Conservation (phyloP, 257 asterid genomes). For the Paraleonurus japonicus region DNA sequence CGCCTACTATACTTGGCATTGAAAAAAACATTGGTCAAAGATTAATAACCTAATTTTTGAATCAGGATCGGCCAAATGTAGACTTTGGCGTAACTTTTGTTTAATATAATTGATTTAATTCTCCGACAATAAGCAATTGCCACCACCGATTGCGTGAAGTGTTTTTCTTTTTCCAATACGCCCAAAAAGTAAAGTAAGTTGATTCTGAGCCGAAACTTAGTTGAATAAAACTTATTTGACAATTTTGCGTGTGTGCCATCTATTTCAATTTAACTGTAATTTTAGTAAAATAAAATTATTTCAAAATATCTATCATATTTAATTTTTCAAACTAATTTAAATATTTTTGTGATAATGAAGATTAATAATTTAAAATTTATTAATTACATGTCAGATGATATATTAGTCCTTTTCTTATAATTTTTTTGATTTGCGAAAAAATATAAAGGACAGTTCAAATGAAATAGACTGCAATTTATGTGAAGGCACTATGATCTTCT, state of each 20-base stretch:
- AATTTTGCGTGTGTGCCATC: not conserved
- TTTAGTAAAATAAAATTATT: too few species aligned
- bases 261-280: too few species aligned
- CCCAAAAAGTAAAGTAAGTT: not conserved
- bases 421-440: too few species aligned
- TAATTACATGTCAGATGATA: too few species aligned
- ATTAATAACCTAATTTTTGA: not conserved
- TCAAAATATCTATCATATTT: too few species aligned
- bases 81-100: not conserved
- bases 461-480: too few species aligned
- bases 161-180: not conserved
- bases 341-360: too few species aligned
- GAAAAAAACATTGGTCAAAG: not conserved
- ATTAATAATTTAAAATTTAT: too few species aligned
- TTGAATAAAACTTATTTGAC: slow-evolving; percentile 17
- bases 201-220: slow-evolving; percentile 16
- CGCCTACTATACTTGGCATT: not conserved
- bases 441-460: too few species aligned
- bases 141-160: slow-evolving; percentile 15
- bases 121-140: not conserved
- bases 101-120: not conserved
- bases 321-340: too few species aligned
- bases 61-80: not conserved
- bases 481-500: too few species aligned
- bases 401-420: too few species aligned